These are phyloP conservation scores for Xylaria palmicola DNA, from an alignment of 495 filamentous ascomycete genomes.

Conservation along the genomic window DNA sequence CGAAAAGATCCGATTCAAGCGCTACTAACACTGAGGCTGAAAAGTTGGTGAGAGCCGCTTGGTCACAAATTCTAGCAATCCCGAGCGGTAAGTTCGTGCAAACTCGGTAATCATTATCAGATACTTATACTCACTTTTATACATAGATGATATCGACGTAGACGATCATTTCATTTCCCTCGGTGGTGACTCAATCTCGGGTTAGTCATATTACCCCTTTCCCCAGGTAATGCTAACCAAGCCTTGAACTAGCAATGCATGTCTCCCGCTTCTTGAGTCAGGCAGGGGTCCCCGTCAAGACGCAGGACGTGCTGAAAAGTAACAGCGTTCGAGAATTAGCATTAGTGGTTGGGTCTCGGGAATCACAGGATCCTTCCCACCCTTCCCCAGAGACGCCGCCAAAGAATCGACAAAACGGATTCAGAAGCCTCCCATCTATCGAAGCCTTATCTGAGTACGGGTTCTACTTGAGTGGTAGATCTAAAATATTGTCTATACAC, in stretches of 20 bases:
- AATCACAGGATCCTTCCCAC: not conserved
- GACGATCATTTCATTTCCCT: slow-evolving; percentile 55
- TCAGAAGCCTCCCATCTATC: not conserved
- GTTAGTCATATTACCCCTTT: not conserved
- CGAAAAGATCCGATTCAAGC: slow-evolving; percentile 3
- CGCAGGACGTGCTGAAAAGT: not conserved
- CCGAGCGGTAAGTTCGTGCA: slow-evolving; percentile 7
- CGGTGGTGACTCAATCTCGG: slow-evolving; percentile 64
- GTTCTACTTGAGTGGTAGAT: not conserved
- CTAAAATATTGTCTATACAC: slow-evolving; percentile 1
- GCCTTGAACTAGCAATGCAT: not conserved
- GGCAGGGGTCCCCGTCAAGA: not conserved
- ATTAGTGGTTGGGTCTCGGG: not conserved
- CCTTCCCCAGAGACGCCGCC: not conserved
- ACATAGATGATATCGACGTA: slow-evolving; percentile 34
- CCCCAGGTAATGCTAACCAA: not conserved
- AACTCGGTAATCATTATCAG: not conserved
- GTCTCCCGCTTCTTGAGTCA: slow-evolving; percentile 2
- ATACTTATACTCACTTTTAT: not conserved
- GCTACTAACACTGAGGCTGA: not conserved
- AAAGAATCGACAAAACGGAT: not conserved
- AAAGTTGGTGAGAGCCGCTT: not conserved
- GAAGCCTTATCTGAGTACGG: not conserved
- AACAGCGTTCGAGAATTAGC: slow-evolving; percentile 3
- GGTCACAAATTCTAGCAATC: slow-evolving; percentile 3